Percentiles rank a stretch among this genome's conserved stretches.
These are phyloP conservation scores for Domatiomyces globalis DNA, from an alignment of 2,329 filamentous ascomycete species.

Conservation along the genomic window DNA sequence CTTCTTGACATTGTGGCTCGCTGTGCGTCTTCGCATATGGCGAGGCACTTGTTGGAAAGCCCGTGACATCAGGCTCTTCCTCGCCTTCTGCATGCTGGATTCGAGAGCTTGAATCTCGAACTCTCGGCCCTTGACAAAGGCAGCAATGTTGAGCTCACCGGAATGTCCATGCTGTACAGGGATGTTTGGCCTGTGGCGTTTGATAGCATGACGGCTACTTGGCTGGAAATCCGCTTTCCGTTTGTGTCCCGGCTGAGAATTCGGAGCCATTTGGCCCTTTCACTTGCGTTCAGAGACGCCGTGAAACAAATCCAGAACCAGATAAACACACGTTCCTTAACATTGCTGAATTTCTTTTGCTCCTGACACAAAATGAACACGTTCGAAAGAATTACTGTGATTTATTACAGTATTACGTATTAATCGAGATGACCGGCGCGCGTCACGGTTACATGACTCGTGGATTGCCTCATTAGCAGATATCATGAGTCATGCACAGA, in stretches of 20 bases:
- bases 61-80: constrained; percentile 47
- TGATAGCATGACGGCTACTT: not conserved
- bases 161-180: not conserved
- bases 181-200: not conserved
- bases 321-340: not conserved
- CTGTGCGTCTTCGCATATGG: constrained; percentile 69
- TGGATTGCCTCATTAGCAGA: not conserved
- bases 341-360: not conserved
- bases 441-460: too few relatives aligned
- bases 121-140: constrained; percentile 71
- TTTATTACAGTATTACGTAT: not conserved
- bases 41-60: constrained; percentile 87
- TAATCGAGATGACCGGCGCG: too few relatives aligned
- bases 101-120: constrained; percentile 82
- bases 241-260: not conserved
- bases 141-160: constrained; percentile 71
- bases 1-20: constrained; percentile 86
- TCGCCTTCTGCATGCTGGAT: constrained; percentile 63
- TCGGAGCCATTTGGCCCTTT: not conserved
- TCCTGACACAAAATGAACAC: not conserved
- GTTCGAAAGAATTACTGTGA: not conserved
- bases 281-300: not conserved
- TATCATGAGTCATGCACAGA: too few relatives aligned
- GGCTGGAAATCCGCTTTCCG: not conserved
- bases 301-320: not conserved